Base-by-base conservation (phyloP, 768 basidiomycete genomes). In the Lentinula sp. region DNA sequence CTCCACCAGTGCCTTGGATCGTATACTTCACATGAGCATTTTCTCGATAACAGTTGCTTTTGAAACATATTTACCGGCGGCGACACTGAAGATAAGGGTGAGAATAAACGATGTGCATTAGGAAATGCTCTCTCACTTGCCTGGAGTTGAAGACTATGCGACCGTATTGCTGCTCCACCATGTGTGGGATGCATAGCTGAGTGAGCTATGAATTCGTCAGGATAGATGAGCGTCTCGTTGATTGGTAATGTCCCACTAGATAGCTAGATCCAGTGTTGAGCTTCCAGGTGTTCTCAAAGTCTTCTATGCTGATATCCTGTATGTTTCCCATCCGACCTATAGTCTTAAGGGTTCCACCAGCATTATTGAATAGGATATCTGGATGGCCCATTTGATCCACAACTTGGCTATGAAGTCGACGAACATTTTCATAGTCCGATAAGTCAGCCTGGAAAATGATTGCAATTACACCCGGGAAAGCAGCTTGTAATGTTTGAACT, bases 81-180 rank as follows among this genome's bases (percentile, higher is more conserved):
- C 81, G 42, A 83, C 78, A 62, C 81, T 80, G 35, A 11, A 13
- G 63, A 18, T 18, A 4, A 51, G 18, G 49, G 53, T n/a, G 35
- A 15, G 16, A 13, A 18, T 18, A 32, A 31, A 31, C 23, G 11
- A 21, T 34, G 10, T 2, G 42, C 13, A 45, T 11, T 11, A 15
- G 23, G 10, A 18, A 34, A 35, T 34, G 5, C 7, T 46, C 32
- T 59, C 9, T 5, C 4, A 32, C 62, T n/a, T 59, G 79, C 80
- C 80, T 84, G 0, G 81, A 83, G 51, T 77, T 79, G 61, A 82
- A 82, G 5, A 84, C 72, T 34, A 84, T 70, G 2, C 83, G 75
- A 0, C 82, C 82, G 65, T 74, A 83, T 60, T 77, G 74, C 64
- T 79, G 75, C 23, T 72, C 40, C 40, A 80, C 73, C 83, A 84